Evolutionary conservation across 805 yeast species (phyloP).

Genomic region (Lipomyces mesembrius): DNA sequence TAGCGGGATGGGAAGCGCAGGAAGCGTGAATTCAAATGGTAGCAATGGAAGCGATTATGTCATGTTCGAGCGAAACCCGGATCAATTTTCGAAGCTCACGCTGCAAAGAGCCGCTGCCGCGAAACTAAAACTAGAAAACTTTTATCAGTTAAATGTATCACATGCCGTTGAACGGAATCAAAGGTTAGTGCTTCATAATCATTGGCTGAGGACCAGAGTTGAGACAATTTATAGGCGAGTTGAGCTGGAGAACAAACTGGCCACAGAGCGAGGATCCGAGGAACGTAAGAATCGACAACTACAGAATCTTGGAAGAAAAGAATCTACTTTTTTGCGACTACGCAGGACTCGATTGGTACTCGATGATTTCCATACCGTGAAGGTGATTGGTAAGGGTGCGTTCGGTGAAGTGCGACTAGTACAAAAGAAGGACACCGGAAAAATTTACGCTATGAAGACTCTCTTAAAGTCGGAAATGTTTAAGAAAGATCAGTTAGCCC

Average conservation of each 20-base stretch:
- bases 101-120: slow-evolving; percentile 86
- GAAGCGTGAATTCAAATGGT: slow-evolving; percentile 2
- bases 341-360: slow-evolving; percentile 81
- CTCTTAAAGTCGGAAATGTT: slow-evolving; percentile 89
- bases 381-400: slow-evolving; percentile 95
- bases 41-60: slow-evolving; percentile 54
- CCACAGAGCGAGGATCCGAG: slow-evolving; percentile 74
- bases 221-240: slow-evolving; percentile 52
- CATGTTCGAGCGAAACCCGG: slow-evolving; percentile 82
- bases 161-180: slow-evolving; percentile 97
- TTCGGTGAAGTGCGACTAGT: slow-evolving; percentile 96
- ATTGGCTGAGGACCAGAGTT: not conserved
- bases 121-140: slow-evolving; percentile 80
- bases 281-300: slow-evolving; percentile 85
- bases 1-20: slow-evolving; percentile 8
- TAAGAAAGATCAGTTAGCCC: slow-evolving; percentile 91
- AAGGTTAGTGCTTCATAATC: slow-evolving; percentile 48
- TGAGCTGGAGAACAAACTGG: slow-evolving; percentile 74
- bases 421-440: slow-evolving; percentile 89
- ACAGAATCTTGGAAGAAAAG: slow-evolving; percentile 82
- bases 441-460: slow-evolving; percentile 94
- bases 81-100: slow-evolving; percentile 67
- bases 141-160: slow-evolving; percentile 79
- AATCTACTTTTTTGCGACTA: slow-evolving; percentile 81
- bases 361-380: slow-evolving; percentile 86